phyloP scores from a whole-genome alignment of 805 yeast species.

The Blastobotrys muscicola region DNA sequence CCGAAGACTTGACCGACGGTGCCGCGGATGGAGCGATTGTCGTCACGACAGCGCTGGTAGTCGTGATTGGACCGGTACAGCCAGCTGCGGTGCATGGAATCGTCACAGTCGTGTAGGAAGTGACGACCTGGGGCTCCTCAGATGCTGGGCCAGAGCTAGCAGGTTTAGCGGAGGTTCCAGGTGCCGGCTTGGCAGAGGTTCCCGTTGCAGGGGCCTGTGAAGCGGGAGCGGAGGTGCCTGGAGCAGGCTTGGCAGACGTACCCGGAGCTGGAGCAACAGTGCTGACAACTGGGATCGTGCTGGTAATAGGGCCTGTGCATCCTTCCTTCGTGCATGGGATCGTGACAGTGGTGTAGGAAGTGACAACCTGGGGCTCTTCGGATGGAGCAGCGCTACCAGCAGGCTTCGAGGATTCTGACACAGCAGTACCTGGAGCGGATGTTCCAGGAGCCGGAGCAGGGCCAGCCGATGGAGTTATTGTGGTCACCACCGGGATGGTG shows the following conservation, averaged over 20 bases:
- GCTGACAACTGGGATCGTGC: not conserved
- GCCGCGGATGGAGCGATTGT: not conserved
- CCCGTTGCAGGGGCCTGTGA: not conserved
- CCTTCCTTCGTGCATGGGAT: not conserved
- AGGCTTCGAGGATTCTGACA: too few relatives aligned
- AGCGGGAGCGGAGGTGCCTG: too few relatives aligned
- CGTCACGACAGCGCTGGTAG: not conserved
- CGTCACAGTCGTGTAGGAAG: conserved; percentile 2
- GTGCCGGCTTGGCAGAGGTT: not conserved
- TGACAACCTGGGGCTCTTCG: not conserved
- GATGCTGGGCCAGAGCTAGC: not conserved
- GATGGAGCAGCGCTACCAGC: not conserved
- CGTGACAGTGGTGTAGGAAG: not conserved
- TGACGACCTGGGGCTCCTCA: not conserved
- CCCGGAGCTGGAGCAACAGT: conserved; percentile 1
- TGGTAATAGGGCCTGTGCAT: not conserved
- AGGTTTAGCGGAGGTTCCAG: not conserved
- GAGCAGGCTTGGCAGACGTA: conserved; percentile 9
- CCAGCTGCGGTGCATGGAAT: conserved; percentile 3
- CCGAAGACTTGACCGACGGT: not conserved
- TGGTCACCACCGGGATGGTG: not conserved
- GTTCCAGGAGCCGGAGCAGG: not conserved
- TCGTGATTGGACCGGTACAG: not conserved
- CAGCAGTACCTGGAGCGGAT: not conserved
- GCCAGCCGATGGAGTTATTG: conserved; percentile 1